Base-by-base conservation (phyloP, 768 basidiomycete genomes). In the Tubosaeta sp. region DNA sequence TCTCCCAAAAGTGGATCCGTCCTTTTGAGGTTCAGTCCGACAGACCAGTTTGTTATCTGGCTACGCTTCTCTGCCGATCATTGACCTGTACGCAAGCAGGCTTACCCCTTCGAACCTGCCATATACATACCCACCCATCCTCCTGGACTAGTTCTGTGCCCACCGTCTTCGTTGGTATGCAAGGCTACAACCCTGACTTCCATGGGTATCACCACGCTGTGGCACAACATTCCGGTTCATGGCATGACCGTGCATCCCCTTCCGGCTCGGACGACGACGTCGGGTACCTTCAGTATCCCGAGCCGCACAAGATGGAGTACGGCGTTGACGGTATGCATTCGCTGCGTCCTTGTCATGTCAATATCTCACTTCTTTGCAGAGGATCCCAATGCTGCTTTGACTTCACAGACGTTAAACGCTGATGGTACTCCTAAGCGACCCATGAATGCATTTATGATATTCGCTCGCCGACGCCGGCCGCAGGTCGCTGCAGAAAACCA, bases 381-480 rank as follows among this genome's bases (percentile, higher is more conserved):
- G 39, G 76, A 77, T 56, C 56, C 69, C 22, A 69, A 74, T 55
- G 55, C 63, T 43, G 71, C 83, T 2, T 69, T 90, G 64, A 91
- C 83, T 18, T 81, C 80, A 4, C 90, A 92, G 68, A 83, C 87
- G 13, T 77, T 92, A 51, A 93, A 93, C 65, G 76, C 87, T 2
- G 90, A 93, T 59, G 90, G 90, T 24, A 91, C 89, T 42, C 90
- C 90, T 22, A 91, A 91, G 65, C 83, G 90, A 12, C 90, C 90
- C 30, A 92, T 93, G 90, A 93, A 93, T 67, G 90, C 90, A 19
- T 93, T 93, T 73, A 92, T 93, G 90, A 92, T 93, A 53, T 93
- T 91, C 60, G 90, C 90, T 54, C 81, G 90, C 21, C 78, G 84
- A 46, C 78, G 90, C 51, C 74, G 90, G 38, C 90, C 90, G 16